Base-by-base conservation (phyloP, 306 rosid species). In the Arachis hypogaea region DNA sequence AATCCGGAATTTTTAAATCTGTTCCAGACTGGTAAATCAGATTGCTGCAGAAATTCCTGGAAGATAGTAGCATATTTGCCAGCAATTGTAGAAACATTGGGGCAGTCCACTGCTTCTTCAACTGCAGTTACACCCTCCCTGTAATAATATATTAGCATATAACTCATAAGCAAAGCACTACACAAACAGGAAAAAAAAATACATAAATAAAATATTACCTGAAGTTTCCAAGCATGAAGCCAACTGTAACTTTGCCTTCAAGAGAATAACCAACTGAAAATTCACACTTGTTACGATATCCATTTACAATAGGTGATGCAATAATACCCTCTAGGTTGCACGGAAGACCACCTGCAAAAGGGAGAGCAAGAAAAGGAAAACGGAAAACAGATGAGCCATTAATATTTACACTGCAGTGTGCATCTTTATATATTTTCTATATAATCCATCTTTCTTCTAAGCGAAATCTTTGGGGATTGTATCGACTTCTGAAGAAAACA, bases 101-200 rank as follows among this genome's bases (percentile, higher is more conserved):
- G 96, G 82, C 99, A 92, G 88, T 89, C 88, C 58, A 82, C 80
- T 49, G 96, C 92, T 82, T 89, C 97, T 81, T 90, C 96, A 66
- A 94, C 97, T 63, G 98, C 99, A 69, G 99, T 90, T 59, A 92
- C 92, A 71, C 99, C 99, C 81, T 94, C 98, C 97, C 99, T 92
- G 86, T 42, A 40, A 79, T 58, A 29, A 57, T 79, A 77, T 71
- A 45, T 83, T 59, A 82, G 85, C 63, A 78, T 72, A 67, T 50
- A 63, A 42, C 68, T 72, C 12, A 45, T 30, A 77, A 57, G 69
- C 58, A 44, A 79, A 77, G 63, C 51, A 63, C 59, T 66, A 45
- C 36, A 61, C 71, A 78, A 81, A 80, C 62, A 73, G 16, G 0
- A 16, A 60, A 67, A 59, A 61, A 38, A 22, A 22, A 22, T 22